Base-by-base conservation (phyloP, 1,284 basidiomycete genomes). In the Mycena sp. region DNA sequence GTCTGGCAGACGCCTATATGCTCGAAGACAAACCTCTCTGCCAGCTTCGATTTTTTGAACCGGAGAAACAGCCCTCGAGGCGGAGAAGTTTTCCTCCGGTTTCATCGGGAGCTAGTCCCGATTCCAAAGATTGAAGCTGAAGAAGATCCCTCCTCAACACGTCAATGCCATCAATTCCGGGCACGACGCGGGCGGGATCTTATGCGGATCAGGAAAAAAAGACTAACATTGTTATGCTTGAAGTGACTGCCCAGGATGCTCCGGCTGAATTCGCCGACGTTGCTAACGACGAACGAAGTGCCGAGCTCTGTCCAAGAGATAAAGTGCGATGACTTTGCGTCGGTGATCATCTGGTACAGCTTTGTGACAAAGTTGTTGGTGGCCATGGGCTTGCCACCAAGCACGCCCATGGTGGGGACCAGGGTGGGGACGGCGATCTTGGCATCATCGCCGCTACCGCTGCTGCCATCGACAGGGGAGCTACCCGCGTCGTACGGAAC, bases 281-380 rank as follows among this genome's bases (percentile, higher is more conserved):
- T 92, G 41, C 88, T 90, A 26, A 93, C 91, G 48, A 93, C 89
- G 69, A 93, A 93, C 49, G 90, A 92, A 30, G 90, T 88, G 28
- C 91, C 91, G 14, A 88, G 82, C 48, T 92, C 89, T 6, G 89
- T 92, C 91, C 91, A 93, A 3, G 85, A 78, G 65, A 93, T 93
- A 73, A 91, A 93, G 71, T 87, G 86, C 6, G 90, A 83, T 0
- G 89, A 90, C 74, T 92, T 92, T 29, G 89, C 76, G 74, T 93
- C 91, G 71, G 84, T 92, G 76, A 93, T 93, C 91, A 93, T 93
- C 91, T 92, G 89, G 76, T 92, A 93, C 28, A 93, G 80, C 81
- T 93, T 93, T 14, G 89, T 89, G 46, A 93, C 91, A 73, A 93
- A 93, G 72, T 93, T 93, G 71, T 93, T 93, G 38, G 89, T 89